Evolutionary conservation across 345 rosid species (phyloP).

Genomic region (Linum lewisii): DNA sequence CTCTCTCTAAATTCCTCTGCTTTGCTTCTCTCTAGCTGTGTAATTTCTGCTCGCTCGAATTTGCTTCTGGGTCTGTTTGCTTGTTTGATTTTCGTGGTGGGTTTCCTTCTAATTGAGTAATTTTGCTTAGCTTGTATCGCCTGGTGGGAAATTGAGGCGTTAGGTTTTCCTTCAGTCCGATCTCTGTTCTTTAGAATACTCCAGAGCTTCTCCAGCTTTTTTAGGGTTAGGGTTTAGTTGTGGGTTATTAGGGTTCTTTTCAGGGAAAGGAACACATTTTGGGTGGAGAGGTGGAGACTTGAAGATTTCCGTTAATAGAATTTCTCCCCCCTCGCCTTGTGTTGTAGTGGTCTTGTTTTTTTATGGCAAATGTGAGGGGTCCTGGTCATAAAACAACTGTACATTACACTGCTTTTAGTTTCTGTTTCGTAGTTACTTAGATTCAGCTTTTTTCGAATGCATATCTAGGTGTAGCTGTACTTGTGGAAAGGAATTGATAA

Average conservation of each 20-base stretch:
- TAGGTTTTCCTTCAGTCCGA: not conserved
- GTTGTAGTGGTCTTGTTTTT: not conserved
- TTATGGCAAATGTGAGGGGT: not conserved
- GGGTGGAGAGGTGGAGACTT: not conserved
- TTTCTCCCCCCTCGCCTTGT: not conserved
- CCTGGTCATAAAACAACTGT: not conserved
- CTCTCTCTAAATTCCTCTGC: not conserved
- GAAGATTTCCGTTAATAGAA: not conserved
- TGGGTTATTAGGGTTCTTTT: not conserved
- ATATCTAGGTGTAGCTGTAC: not conserved
- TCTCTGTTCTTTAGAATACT: not conserved
- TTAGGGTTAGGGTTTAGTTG: slow-evolving; percentile 1
- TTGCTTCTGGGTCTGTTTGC: not conserved
- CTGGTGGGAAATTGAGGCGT: not conserved
- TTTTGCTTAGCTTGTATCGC: not conserved
- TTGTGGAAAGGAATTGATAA: no score
- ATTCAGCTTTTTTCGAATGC: not conserved
- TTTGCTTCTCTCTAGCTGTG: not conserved
- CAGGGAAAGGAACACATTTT: not conserved
- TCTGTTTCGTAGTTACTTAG: not conserved
- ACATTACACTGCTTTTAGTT: not conserved
- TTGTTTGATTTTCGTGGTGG: not conserved
- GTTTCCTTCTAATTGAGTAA: not conserved
- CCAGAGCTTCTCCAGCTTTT: not conserved
- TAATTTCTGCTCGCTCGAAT: not conserved